A percentile compares a stretch with the other conserved stretches of the same genome.
phyloP scores from a whole-genome alignment of 495 filamentous ascomycete genomes.

The Rostrohypoxylon terebratum region DNA sequence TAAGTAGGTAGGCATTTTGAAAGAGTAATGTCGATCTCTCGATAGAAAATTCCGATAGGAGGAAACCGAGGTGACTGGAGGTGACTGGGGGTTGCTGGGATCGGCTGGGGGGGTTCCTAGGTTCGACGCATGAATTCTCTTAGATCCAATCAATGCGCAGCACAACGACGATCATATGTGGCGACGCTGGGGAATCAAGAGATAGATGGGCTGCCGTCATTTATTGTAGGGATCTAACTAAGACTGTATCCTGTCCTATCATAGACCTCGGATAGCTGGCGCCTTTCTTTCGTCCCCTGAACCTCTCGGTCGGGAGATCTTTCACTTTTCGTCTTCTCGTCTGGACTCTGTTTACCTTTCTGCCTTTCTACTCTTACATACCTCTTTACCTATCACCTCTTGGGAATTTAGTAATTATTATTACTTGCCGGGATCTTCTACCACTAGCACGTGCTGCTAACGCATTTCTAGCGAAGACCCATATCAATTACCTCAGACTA shows the following conservation, averaged over 20 bases:
- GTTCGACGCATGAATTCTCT: constrained; percentile 22
- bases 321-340: not conserved
- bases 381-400: not conserved
- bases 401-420: constrained; percentile 18
- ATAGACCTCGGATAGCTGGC: constrained; percentile 14
- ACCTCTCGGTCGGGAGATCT: constrained; percentile 22
- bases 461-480: not conserved
- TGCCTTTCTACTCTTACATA: not conserved
- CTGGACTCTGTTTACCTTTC: not conserved
- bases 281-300: constrained; percentile 18
- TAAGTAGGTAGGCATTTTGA: not conserved
- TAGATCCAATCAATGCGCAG: constrained; percentile 32
- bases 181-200: constrained; percentile 27
- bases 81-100: constrained; percentile 2
- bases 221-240: constrained; percentile 25
- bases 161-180: constrained; percentile 22
- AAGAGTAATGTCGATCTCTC: constrained; percentile 26
- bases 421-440: constrained; percentile 11
- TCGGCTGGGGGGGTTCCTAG: not conserved
- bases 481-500: not conserved
- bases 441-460: constrained; percentile 12
- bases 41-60: constrained; percentile 32
- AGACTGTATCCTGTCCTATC: constrained; percentile 29
- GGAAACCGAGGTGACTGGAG: constrained; percentile 18
- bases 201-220: constrained; percentile 20